Evolutionary conservation across 139 green algal genomes (phyloP).

Genomic region (Volvox reticuliferus): DNA sequence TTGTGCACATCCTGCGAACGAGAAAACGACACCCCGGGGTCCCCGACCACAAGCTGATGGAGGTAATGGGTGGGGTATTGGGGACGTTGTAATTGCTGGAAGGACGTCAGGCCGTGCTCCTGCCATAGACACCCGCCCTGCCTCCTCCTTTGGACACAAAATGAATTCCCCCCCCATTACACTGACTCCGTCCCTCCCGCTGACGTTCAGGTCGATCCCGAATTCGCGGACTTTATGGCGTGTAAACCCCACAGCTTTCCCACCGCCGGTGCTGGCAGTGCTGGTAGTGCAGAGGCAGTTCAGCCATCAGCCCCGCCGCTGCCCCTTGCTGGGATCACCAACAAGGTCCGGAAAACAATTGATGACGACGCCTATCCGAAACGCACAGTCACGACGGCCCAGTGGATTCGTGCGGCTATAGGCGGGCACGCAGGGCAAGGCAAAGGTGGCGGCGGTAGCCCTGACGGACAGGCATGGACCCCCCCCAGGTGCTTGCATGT

Average conservation of each 20-base stretch:
- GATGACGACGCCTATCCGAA: constrained; percentile 13
- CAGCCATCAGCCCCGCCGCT: neutral
- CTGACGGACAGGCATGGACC: neutral
- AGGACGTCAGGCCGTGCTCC: too few species aligned
- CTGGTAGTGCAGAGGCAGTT: too few species aligned
- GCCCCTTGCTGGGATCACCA: neutral
- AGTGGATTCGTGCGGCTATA: neutral
- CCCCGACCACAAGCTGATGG: constrained; percentile 29
- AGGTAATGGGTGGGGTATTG: too few species aligned
- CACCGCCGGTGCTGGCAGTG: too few species aligned
- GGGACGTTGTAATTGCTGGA: too few species aligned
- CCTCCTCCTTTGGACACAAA: too few species aligned
- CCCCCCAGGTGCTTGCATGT: neutral
- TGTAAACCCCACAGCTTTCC: neutral
- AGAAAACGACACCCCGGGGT: neutral
- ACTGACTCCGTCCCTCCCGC: too few species aligned
- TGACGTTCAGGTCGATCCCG: constrained; percentile 1
- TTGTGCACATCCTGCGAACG: constrained; percentile 15
- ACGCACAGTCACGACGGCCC: constrained; percentile 18
- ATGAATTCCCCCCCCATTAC: too few species aligned
- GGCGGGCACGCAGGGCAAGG: too few species aligned
- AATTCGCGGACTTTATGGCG: constrained; percentile 38
- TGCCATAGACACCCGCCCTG: too few species aligned
- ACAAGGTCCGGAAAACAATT: neutral
- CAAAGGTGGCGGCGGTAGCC: too few species aligned